Percentiles rank a stretch among this genome's conserved stretches.
phyloP scores from a whole-genome alignment of 805 yeast genomes.

The Barnettozyma salicaria region DNA sequence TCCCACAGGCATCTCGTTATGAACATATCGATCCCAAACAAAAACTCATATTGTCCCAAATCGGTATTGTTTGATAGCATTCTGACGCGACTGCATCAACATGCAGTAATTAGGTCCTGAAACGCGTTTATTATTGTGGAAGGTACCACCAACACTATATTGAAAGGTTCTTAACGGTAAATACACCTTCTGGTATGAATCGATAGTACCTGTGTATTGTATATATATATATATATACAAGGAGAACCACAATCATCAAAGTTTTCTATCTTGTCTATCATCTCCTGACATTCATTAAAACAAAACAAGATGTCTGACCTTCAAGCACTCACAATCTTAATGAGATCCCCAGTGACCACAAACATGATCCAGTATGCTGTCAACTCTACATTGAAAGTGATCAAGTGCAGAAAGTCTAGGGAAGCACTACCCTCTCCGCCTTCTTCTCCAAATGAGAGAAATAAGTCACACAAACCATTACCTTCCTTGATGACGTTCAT shows the following conservation, averaged over 20 bases:
- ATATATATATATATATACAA: not conserved
- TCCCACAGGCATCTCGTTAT: too few species aligned
- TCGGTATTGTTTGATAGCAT: too few species aligned
- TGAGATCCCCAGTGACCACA: conserved; percentile 63
- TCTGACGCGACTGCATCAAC: too few species aligned
- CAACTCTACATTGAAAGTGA: conserved; percentile 56
- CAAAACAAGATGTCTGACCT: conserved; percentile 35
- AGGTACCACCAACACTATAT: too few species aligned
- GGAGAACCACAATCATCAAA: not conserved
- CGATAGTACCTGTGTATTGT: too few species aligned
- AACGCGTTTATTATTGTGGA: too few species aligned
- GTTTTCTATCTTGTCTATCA: not conserved
- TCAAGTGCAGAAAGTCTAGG: conserved; percentile 47
- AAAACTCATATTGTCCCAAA: too few species aligned
- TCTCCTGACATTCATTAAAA: not conserved
- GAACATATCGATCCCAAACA: too few species aligned
- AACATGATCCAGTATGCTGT: conserved; percentile 70
- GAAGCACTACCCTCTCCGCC: conserved; percentile 29
- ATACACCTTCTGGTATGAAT: too few species aligned
- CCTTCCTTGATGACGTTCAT: conserved; percentile 75
- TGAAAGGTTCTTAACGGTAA: too few species aligned
- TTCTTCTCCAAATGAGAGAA: conserved; percentile 26
- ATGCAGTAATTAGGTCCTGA: too few species aligned
- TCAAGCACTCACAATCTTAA: conserved; percentile 53
- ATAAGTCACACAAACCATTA: conserved; percentile 16